Conservation (phyloP, 139 green algal genomes). For the Chlamydomonas sp. region DNA sequence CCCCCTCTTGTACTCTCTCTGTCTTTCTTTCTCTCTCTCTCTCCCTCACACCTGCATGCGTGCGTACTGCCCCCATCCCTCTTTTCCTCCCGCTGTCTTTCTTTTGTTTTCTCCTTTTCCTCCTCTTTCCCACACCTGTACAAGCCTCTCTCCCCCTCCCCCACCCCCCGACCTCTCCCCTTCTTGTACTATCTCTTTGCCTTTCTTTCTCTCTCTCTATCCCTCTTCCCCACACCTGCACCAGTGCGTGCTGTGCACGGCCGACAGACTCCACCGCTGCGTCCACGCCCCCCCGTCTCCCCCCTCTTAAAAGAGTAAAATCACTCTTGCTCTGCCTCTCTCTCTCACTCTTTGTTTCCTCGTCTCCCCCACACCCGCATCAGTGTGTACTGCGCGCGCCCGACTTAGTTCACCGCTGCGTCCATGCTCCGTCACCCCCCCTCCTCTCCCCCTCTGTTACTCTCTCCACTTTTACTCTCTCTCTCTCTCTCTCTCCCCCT, state of each 20-base stretch:
- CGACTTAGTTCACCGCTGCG: not conserved
- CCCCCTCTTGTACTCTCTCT: no score
- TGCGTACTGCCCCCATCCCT: conserved; percentile 25
- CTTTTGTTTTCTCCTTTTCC: not conserved
- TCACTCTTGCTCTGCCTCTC: not conserved
- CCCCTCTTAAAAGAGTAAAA: not conserved
- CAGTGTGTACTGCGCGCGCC: not conserved
- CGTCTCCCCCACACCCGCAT: not conserved
- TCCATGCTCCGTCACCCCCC: not conserved
- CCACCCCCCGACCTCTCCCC: no score
- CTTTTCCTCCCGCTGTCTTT: not conserved
- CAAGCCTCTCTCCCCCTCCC: conserved; percentile 20
- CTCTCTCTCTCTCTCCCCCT: not conserved
- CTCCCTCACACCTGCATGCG: conserved; percentile 20
- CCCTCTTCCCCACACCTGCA: conserved; percentile 12
- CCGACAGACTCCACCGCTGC: conserved; percentile 34
- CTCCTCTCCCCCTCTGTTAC: not conserved
- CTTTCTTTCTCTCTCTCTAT: no score
- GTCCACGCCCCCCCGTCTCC: conserved; percentile 8
- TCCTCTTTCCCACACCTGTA: not conserved
- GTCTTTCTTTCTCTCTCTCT: not conserved
- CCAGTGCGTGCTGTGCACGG: conserved; percentile 38
- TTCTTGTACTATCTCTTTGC: no score
- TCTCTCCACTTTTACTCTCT: not conserved
- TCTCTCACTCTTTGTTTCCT: no score